Evolutionary conservation across 176 grass and related monocot genomes (phyloP).

Genomic region (Paspalum vaginatum): DNA sequence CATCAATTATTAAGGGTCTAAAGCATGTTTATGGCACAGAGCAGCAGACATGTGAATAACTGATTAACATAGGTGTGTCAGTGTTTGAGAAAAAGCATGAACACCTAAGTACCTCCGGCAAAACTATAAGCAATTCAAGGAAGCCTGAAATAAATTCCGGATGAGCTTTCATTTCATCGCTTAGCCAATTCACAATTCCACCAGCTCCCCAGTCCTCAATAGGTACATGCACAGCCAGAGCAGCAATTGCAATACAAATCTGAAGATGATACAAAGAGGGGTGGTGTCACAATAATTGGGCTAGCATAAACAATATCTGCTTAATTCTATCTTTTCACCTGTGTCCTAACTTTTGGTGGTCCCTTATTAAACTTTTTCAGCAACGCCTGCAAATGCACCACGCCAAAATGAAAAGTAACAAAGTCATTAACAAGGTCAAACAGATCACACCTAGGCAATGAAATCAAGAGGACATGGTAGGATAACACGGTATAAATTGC

Average conservation of each 20-base stretch:
- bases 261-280: constrained; percentile 49
- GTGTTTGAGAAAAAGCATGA: constrained; percentile 28
- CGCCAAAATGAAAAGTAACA: constrained; percentile 9
- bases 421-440: background rate
- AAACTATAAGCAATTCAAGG: constrained; percentile 85
- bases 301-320: constrained; percentile 26
- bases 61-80: background rate
- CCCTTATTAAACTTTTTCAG: constrained; percentile 89
- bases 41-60: too few species aligned
- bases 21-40: too few species aligned
- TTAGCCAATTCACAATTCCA: constrained; percentile 93
- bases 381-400: constrained; percentile 60
- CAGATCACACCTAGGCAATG: background rate
- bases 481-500: constrained; percentile 18
- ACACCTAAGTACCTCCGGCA: constrained; percentile 73
- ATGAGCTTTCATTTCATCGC: constrained; percentile 89
- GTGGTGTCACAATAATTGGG: constrained; percentile 27
- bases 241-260: constrained; percentile 98
- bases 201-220: constrained; percentile 95
- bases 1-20: too few species aligned
- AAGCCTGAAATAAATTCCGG: constrained; percentile 81
- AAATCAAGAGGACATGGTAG: constrained; percentile 6
- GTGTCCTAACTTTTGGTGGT: constrained; percentile 94
- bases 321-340: constrained; percentile 60
- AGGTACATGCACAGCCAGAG: constrained; percentile 94